These are phyloP conservation scores for Pisolithus tinctorius DNA, from an alignment of 768 basidiomycete species.

Conservation along the genomic window DNA sequence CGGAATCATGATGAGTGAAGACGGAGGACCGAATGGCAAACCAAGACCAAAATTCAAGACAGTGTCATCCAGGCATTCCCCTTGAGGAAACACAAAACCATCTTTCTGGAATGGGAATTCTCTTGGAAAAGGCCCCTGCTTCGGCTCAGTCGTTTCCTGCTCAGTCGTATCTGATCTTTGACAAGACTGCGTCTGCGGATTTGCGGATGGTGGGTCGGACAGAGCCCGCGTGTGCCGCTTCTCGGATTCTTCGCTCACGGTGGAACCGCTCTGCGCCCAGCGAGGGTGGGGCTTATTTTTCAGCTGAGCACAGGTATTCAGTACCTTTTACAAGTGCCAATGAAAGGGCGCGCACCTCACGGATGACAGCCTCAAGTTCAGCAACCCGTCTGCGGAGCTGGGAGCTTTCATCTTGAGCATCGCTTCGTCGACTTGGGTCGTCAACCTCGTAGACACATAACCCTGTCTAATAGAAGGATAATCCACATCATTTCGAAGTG, in stretches of 20 bases:
- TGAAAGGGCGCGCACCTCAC: slow-evolving; percentile 44
- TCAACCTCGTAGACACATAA: slow-evolving; percentile 83
- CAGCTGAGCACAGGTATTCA: slow-evolving; percentile 33
- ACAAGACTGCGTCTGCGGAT: slow-evolving; percentile 2
- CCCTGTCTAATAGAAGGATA: slow-evolving; percentile 48
- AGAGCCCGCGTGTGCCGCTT: slow-evolving; percentile 16
- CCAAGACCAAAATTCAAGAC: slow-evolving; percentile 15
- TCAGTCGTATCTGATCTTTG: slow-evolving; percentile 2
- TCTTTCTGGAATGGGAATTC: slow-evolving; percentile 12
- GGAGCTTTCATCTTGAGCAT: slow-evolving; percentile 53
- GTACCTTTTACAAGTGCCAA: not conserved
- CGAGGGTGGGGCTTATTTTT: slow-evolving; percentile 70
- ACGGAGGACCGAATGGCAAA: slow-evolving; percentile 23
- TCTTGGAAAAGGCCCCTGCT: slow-evolving; percentile 3
- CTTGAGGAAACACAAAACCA: slow-evolving; percentile 25
- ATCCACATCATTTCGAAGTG: slow-evolving; percentile 14
- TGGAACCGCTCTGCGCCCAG: slow-evolving; percentile 35
- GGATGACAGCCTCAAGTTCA: slow-evolving; percentile 77
- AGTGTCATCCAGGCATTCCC: slow-evolving; percentile 5
- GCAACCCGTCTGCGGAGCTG: slow-evolving; percentile 69
- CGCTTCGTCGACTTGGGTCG: slow-evolving; percentile 53
- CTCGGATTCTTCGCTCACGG: slow-evolving; percentile 18
- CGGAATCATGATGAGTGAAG: slow-evolving; percentile 36
- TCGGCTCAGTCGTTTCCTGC: slow-evolving; percentile 1
- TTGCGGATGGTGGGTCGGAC: slow-evolving; percentile 13